Conservation (phyloP, 2,329 filamentous ascomycete species). For the Fusarium stilboides region DNA sequence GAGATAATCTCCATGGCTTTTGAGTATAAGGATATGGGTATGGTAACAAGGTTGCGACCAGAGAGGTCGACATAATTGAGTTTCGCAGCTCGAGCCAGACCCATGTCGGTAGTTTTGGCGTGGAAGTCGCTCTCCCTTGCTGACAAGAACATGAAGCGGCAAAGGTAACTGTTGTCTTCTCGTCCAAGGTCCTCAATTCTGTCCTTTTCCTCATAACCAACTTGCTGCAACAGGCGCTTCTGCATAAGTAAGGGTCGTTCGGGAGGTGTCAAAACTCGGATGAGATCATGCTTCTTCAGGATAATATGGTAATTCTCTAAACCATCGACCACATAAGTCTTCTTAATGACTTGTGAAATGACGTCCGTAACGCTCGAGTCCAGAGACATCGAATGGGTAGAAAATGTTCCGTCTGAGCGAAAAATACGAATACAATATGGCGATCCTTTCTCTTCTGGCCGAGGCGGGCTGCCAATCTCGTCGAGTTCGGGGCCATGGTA, state of each 20-base stretch:
- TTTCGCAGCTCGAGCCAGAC: slow-evolving; percentile 86
- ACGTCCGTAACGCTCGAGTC: slow-evolving; percentile 90
- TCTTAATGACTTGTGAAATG: slow-evolving; percentile 91
- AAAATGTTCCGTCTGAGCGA: slow-evolving; percentile 92
- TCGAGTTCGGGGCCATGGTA: slow-evolving; percentile 73
- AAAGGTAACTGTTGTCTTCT: slow-evolving; percentile 97
- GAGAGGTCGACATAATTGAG: slow-evolving; percentile 95
- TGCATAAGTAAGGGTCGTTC: slow-evolving; percentile 93
- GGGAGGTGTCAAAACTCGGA: slow-evolving; percentile 81
- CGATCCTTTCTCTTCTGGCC: slow-evolving; percentile 80
- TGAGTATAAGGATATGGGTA: slow-evolving; percentile 93
- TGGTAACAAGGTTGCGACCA: slow-evolving; percentile 91
- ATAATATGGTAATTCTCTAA: slow-evolving; percentile 96
- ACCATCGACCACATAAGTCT: slow-evolving; percentile 92
- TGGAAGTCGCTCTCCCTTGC: slow-evolving; percentile 88
- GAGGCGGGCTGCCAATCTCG: slow-evolving; percentile 76
- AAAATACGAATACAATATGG: slow-evolving; percentile 97
- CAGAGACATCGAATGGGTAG: slow-evolving; percentile 87
- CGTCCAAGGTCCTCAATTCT: slow-evolving; percentile 92
- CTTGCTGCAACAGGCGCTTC: slow-evolving; percentile 90
- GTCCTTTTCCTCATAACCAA: slow-evolving; percentile 90
- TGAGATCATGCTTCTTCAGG: slow-evolving; percentile 91
- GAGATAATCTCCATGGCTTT: slow-evolving; percentile 94
- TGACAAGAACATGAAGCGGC: slow-evolving; percentile 94
- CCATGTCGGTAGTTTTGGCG: slow-evolving; percentile 79